These are phyloP conservation scores for Globisporangium paroecandrum DNA, from an alignment of 352 stramenopile species.

Conservation along the genomic window DNA sequence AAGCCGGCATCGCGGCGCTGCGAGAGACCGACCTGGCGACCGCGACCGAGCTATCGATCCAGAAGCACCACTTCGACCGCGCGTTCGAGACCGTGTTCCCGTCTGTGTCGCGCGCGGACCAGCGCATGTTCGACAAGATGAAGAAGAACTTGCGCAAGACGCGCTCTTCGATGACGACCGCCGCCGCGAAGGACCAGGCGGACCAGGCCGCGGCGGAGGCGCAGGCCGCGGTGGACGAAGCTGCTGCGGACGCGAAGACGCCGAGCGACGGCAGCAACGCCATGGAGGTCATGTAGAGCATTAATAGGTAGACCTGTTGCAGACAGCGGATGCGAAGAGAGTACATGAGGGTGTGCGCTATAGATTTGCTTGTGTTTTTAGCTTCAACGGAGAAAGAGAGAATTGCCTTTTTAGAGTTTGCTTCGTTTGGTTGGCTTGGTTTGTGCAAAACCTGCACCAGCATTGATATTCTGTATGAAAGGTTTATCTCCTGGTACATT, in stretches of 20 bases:
- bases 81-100: conserved; percentile 82
- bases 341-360: background rate
- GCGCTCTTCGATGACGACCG: conserved; percentile 31
- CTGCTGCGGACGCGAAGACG: background rate
- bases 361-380: conserved; percentile 10
- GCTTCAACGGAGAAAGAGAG: background rate
- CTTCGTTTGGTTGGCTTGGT: background rate
- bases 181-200: conserved; percentile 5
- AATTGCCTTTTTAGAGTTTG: background rate
- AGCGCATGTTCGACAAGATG: conserved; percentile 88
- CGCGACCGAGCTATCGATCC: conserved; percentile 42
- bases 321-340: background rate
- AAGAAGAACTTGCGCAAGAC: conserved; percentile 84
- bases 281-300: conserved; percentile 10
- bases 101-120: conserved; percentile 77
- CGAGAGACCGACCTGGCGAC: conserved; percentile 56
- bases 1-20: conserved; percentile 95
- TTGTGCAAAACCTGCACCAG: background rate
- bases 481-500: background rate
- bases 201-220: background rate
- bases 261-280: conserved; percentile 2
- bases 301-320: background rate
- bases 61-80: conserved; percentile 62
- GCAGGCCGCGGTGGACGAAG: background rate
- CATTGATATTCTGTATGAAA: background rate